A percentile compares a stretch with the other conserved stretches of the same genome.
phyloP scores from a whole-genome alignment of 208 protist species.

The Leishmania lainsoni region DNA sequence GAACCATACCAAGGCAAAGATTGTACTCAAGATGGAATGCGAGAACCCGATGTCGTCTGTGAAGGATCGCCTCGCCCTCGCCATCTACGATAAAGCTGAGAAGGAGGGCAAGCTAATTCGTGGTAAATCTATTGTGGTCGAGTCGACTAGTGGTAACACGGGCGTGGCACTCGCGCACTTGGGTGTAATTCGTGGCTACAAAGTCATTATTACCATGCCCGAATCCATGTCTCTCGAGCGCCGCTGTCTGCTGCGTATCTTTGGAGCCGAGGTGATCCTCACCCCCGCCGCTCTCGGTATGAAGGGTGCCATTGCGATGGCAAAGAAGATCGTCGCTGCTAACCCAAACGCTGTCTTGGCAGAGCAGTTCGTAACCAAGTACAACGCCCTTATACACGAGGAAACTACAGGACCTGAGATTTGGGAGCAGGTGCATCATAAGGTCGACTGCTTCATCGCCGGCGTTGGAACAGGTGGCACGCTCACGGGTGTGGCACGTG shows the following conservation, averaged over 20 bases:
- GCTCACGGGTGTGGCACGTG: slow-evolving; percentile 72
- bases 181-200: slow-evolving; percentile 81
- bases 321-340: slow-evolving; percentile 70
- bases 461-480: slow-evolving; percentile 92
- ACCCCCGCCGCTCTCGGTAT: slow-evolving; percentile 89
- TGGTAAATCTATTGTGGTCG: slow-evolving; percentile 86
- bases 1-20: slow-evolving; percentile 76
- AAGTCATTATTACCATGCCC: slow-evolving; percentile 91
- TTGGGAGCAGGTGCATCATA: slow-evolving; percentile 73
- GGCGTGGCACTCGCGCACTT: slow-evolving; percentile 86
- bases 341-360: slow-evolving; percentile 80
- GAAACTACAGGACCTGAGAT: slow-evolving; percentile 93
- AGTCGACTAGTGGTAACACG: slow-evolving; percentile 92
- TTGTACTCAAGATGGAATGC: slow-evolving; percentile 87
- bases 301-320: slow-evolving; percentile 86
- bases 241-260: slow-evolving; percentile 79
- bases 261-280: slow-evolving; percentile 89
- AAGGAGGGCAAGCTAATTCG: slow-evolving; percentile 75
- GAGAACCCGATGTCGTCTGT: slow-evolving; percentile 87
- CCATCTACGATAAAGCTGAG: slow-evolving; percentile 86
- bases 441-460: slow-evolving; percentile 85
- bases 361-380: slow-evolving; percentile 88
- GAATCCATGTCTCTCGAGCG: slow-evolving; percentile 92
- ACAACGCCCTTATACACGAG: slow-evolving; percentile 89
- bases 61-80: slow-evolving; percentile 86